Evolutionary conservation across 1,284 basidiomycete species (phyloP).

Genomic region (Entoloma clypeatum): DNA sequence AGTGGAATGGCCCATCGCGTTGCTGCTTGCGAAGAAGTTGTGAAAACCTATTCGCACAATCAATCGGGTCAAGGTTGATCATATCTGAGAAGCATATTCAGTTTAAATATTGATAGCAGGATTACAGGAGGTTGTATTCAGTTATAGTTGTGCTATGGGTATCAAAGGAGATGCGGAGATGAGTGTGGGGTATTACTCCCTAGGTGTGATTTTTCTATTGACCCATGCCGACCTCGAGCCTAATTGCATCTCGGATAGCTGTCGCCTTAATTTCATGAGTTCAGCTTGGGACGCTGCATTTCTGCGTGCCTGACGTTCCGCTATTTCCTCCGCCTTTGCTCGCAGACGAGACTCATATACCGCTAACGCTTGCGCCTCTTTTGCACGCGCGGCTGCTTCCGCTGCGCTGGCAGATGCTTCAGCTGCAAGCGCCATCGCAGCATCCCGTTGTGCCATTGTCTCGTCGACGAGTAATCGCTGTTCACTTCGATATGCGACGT

Average conservation of each 20-base stretch:
- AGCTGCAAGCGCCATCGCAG: conserved; percentile 11
- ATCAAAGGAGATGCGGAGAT: too few relatives aligned
- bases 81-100: neutral
- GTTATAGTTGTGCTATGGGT: too few relatives aligned
- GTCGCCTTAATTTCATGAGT: conserved; percentile 11
- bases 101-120: neutral
- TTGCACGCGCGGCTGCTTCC: conserved; percentile 11
- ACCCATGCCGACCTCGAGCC: conserved; percentile 4
- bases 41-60: conserved; percentile 2
- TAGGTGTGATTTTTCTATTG: neutral
- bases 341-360: conserved; percentile 13
- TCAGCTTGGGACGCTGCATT: conserved; percentile 14
- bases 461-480: conserved; percentile 10
- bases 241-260: conserved; percentile 13
- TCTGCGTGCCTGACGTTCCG: conserved; percentile 12
- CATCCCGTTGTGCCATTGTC: conserved; percentile 11
- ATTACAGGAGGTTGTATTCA: too few relatives aligned
- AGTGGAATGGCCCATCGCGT: conserved; percentile 72
- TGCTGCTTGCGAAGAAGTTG: conserved; percentile 45
- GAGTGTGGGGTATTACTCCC: conserved; percentile 2
- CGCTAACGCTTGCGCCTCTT: conserved; percentile 14
- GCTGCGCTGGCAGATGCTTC: conserved; percentile 12
- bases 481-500: conserved; percentile 8
- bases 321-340: conserved; percentile 15
- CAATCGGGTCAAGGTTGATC: neutral